A percentile compares a stretch with the other conserved stretches of the same genome.
phyloP scores from a whole-genome alignment of 495 filamentous ascomycete species.

The Elaphomyces granulatus region DNA sequence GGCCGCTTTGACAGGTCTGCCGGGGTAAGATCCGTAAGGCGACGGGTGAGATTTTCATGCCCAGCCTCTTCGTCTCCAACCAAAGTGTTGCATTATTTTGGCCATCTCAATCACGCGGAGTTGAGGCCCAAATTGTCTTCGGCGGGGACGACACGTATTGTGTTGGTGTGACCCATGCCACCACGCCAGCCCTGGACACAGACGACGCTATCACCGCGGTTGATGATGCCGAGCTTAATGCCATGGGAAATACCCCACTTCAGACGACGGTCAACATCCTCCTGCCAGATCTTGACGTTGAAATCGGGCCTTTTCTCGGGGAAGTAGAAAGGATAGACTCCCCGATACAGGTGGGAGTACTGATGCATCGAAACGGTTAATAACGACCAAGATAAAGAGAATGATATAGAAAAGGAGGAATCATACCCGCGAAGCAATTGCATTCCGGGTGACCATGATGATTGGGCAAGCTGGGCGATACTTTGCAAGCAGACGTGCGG shows the following conservation, averaged over 20 bases:
- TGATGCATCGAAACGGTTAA: too few relatives aligned
- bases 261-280: constrained; percentile 92
- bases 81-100: too few relatives aligned
- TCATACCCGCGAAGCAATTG: constrained; percentile 59
- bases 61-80: too few relatives aligned
- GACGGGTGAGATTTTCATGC: too few relatives aligned
- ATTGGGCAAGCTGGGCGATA: constrained; percentile 97
- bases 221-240: constrained; percentile 68
- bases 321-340: constrained; percentile 95
- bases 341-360: constrained; percentile 92
- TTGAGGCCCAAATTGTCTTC: constrained; percentile 47
- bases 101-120: too few relatives aligned
- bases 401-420: constrained; percentile 10
- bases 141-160: constrained; percentile 57
- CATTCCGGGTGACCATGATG: constrained; percentile 90
- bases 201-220: constrained; percentile 70
- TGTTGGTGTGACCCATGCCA: constrained; percentile 97
- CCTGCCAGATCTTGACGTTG: constrained; percentile 78
- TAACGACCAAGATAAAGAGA: constrained; percentile 8
- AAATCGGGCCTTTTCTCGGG: constrained; percentile 90
- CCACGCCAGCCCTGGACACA: constrained; percentile 98
- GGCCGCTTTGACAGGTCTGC: too few relatives aligned
- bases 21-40: neutral
- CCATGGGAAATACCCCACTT: constrained; percentile 86
- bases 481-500: constrained; percentile 89